Percentiles rank a stretch among this genome's conserved stretches.
These are phyloP conservation scores for Ephemerocybe angulata DNA, from an alignment of 768 basidiomycete genomes.

Conservation along the genomic window DNA sequence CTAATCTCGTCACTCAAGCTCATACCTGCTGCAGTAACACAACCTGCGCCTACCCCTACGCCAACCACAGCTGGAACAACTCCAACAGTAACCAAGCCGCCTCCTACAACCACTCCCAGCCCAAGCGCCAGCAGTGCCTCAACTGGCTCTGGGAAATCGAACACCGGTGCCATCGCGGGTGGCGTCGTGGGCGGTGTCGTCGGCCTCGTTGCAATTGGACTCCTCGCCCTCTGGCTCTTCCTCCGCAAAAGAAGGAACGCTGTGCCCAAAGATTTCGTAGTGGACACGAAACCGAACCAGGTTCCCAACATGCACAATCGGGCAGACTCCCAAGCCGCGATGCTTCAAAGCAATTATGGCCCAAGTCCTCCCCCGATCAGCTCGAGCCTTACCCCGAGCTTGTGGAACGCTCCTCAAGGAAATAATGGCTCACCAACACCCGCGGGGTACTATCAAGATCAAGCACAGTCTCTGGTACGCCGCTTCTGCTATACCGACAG, in stretches of 20 bases:
- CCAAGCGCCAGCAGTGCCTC: not conserved
- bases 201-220: conserved; percentile 35
- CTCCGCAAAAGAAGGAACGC: conserved; percentile 22
- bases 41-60: not conserved
- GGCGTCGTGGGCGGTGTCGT: conserved; percentile 55
- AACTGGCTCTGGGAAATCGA: conserved; percentile 10
- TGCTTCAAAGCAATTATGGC: not conserved
- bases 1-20: too few relatives aligned
- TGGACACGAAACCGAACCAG: not conserved
- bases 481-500: too few relatives aligned
- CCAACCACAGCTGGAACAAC: not conserved
- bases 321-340: not conserved
- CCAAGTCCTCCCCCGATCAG: not conserved
- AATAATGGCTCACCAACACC: too few relatives aligned
- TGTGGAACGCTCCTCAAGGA: not conserved
- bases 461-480: too few relatives aligned
- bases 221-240: conserved; percentile 38
- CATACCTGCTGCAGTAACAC: too few relatives aligned
- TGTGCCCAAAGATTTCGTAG: not conserved
- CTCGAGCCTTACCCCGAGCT: not conserved
- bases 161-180: conserved; percentile 60
- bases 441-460: too few relatives aligned
- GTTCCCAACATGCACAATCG: not conserved
- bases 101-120: not conserved
- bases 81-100: not conserved